phyloP scores from a whole-genome alignment of 352 stramenopile species.

The Phytophthora lateralis region DNA sequence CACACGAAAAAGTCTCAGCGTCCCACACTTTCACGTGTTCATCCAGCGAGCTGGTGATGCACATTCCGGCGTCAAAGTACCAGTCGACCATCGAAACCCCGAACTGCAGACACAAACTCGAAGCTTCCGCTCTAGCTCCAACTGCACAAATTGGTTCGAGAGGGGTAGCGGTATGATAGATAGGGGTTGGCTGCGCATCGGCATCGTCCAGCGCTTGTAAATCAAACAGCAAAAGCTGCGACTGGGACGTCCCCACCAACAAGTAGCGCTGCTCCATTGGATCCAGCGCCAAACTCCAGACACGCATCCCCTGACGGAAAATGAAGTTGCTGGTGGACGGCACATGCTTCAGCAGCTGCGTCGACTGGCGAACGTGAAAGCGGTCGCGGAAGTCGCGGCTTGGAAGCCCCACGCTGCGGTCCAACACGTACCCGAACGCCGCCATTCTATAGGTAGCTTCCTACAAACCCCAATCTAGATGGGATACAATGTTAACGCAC shows the following conservation, averaged over 20 bases:
- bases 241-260: slow-evolving; percentile 64
- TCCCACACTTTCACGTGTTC: slow-evolving; percentile 80
- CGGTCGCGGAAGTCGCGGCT: slow-evolving; percentile 50
- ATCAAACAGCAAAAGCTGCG: slow-evolving; percentile 67
- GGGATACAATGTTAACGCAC: too few species aligned
- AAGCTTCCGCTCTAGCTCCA: slow-evolving; percentile 14
- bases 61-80: slow-evolving; percentile 87
- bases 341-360: slow-evolving; percentile 21
- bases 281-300: slow-evolving; percentile 70
- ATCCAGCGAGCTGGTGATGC: slow-evolving; percentile 78
- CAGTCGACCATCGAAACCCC: slow-evolving; percentile 84
- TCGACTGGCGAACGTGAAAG: slow-evolving; percentile 34
- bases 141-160: slow-evolving; percentile 35
- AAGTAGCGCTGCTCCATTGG: slow-evolving; percentile 62
- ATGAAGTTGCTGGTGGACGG: slow-evolving; percentile 57
- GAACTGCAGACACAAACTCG: slow-evolving; percentile 37
- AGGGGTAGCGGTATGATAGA: slow-evolving; percentile 15
- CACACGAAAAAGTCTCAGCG: slow-evolving; percentile 67
- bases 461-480: too few species aligned
- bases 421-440: slow-evolving; percentile 59
- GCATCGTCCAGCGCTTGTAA: slow-evolving; percentile 56
- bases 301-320: slow-evolving; percentile 58
- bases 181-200: not conserved
- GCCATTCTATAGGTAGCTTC: slow-evolving; percentile 18
- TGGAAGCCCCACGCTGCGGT: slow-evolving; percentile 56